Percentiles rank a stretch among this genome's conserved stretches.
These are phyloP conservation scores for Peronospora farinosa DNA, from an alignment of 352 stramenopile species.

Conservation along the genomic window DNA sequence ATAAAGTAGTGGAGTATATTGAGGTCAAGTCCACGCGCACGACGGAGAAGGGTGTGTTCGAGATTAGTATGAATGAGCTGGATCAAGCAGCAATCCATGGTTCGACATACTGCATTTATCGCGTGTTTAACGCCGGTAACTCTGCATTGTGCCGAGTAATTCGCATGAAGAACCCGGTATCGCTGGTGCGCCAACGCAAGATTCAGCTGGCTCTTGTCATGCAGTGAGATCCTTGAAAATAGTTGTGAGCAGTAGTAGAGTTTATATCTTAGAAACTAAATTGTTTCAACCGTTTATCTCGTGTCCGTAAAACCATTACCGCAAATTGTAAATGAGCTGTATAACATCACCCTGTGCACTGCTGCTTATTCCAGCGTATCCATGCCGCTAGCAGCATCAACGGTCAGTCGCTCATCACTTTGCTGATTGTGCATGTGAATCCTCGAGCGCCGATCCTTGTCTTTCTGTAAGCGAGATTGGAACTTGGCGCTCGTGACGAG, in stretches of 20 bases:
- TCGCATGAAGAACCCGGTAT: conserved; percentile 78
- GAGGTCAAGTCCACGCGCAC: conserved; percentile 85
- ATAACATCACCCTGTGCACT: conserved; percentile 1
- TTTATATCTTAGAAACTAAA: conserved; percentile 4
- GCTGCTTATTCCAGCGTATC: conserved; percentile 46
- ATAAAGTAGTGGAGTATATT: conserved; percentile 67
- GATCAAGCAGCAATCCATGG: conserved; percentile 74
- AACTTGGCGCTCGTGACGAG: conserved; percentile 78
- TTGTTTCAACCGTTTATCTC: conserved; percentile 11
- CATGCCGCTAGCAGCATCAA: conserved; percentile 41
- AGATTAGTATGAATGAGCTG: conserved; percentile 88
- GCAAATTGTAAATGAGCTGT: conserved; percentile 1
- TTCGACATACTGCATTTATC: conserved; percentile 79
- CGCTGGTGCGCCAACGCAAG: conserved; percentile 75
- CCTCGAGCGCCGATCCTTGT: conserved; percentile 64
- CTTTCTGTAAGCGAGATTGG: conserved; percentile 62
- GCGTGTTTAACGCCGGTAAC: conserved; percentile 80
- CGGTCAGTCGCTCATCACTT: conserved; percentile 34
- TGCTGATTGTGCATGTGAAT: conserved; percentile 41
- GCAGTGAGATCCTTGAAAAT: conserved; percentile 33
- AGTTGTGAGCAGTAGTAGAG: conserved; percentile 8
- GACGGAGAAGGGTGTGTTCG: conserved; percentile 82
- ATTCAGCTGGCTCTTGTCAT: conserved; percentile 76
- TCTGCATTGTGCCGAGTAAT: conserved; percentile 63
- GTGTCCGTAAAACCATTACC: conserved; percentile 1